phyloP scores from a whole-genome alignment of 2,329 filamentous ascomycete species.

The Colletotrichum eleusines region DNA sequence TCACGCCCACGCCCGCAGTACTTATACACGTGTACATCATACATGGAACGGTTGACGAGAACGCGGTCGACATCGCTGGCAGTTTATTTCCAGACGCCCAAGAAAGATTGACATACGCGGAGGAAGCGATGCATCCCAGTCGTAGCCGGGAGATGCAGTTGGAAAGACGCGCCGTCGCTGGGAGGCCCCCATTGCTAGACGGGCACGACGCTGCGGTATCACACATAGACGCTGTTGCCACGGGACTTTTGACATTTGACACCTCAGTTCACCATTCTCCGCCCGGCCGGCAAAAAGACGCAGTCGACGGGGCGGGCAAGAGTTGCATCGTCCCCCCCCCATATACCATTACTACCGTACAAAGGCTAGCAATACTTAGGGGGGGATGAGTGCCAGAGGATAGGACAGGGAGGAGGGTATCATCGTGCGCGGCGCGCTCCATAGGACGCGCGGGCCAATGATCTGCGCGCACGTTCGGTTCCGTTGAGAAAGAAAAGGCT shows the following conservation, averaged over 20 bases:
- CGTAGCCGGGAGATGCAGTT: background rate
- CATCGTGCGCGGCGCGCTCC: conserved; percentile 3
- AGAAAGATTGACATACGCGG: conserved; percentile 1
- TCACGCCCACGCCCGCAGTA: background rate
- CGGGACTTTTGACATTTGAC: conserved; percentile 9
- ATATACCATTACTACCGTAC: conserved; percentile 5
- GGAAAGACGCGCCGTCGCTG: background rate
- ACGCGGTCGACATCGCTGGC: background rate
- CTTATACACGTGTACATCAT: no score
- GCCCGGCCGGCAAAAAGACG: background rate
- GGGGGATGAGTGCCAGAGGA: background rate
- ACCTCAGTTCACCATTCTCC: background rate
- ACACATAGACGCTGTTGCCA: background rate
- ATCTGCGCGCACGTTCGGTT: conserved; percentile 16
- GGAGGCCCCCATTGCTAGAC: background rate
- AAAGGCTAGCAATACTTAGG: no score
- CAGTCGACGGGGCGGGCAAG: background rate
- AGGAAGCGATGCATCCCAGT: background rate
- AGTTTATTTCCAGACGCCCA: background rate
- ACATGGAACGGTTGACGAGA: background rate
- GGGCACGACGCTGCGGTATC: conserved; percentile 22
- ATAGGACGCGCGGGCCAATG: background rate
- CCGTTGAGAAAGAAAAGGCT: conserved; percentile 9
- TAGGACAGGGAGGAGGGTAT: background rate
- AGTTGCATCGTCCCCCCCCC: conserved; percentile 11